Conservation (phyloP, 257 asterid species). For the Solanum tarijense region DNA sequence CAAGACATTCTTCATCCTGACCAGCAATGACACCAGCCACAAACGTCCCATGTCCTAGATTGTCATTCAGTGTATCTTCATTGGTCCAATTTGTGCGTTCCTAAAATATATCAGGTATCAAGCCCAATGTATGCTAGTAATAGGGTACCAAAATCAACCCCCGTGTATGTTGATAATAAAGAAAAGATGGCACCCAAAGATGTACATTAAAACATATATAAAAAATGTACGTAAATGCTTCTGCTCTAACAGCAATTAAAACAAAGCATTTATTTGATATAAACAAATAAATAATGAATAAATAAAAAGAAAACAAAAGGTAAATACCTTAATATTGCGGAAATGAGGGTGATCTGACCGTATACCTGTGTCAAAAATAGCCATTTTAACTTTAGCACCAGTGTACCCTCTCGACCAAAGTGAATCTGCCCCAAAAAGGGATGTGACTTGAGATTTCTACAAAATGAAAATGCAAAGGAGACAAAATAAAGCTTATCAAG, state of each 20-base stretch:
- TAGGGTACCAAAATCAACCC: neutral
- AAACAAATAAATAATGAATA: neutral
- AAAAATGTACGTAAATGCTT: neutral
- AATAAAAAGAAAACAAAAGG: neutral
- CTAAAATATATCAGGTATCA: constrained; percentile 23
- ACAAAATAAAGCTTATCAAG: neutral
- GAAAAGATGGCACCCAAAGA: neutral
- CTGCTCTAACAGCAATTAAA: neutral
- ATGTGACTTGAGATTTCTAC: constrained; percentile 94
- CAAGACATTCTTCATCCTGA: constrained; percentile 90
- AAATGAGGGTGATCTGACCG: constrained; percentile 93
- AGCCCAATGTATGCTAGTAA: neutral
- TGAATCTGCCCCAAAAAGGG: constrained; percentile 92
- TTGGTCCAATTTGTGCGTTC: constrained; percentile 99
- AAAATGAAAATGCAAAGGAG: constrained; percentile 14
- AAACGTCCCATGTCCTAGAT: constrained; percentile 99
- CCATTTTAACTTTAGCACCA: constrained; percentile 96
- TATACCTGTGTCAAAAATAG: constrained; percentile 93
- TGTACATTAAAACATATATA: neutral
- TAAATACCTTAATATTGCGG: constrained; percentile 83
- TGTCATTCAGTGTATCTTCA: constrained; percentile 90
- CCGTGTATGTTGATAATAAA: neutral
- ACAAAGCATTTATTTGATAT: neutral
- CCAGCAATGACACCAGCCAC: constrained; percentile 99
- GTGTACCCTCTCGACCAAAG: constrained; percentile 93